Evolutionary conservation across 306 rosid genomes (phyloP).

Genomic region (Lagenaria siceraria): DNA sequence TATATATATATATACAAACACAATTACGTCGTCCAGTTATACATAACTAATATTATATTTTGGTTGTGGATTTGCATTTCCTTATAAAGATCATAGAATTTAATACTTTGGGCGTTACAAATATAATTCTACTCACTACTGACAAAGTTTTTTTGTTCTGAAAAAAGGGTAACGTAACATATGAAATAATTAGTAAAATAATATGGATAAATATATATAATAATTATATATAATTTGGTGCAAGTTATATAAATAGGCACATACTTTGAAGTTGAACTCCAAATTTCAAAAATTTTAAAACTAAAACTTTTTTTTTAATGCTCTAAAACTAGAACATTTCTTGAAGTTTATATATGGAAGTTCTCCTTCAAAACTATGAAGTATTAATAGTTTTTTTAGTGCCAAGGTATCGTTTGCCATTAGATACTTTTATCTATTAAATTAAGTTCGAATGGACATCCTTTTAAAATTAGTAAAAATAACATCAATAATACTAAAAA

Average conservation of each 20-base stretch:
- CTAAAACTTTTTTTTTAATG: background rate
- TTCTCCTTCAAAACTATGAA: background rate
- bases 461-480: no score
- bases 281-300: background rate
- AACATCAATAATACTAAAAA: no score
- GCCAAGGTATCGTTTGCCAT: no score
- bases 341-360: background rate
- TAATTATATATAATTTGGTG: no score
- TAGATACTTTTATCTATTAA: no score
- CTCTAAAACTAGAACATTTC: background rate
- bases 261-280: background rate
- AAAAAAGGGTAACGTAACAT: background rate
- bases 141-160: background rate
- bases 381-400: no score
- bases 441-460: no score
- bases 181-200: background rate
- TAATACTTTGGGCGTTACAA: background rate
- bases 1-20: no score
- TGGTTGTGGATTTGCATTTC: background rate
- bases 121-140: background rate
- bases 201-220: no score
- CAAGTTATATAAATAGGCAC: no score
- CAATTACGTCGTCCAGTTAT: no score
- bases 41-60: background rate
- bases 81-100: background rate